Evolutionary conservation across 169 alveolate species (phyloP).

Genomic region (Plasmodium inui): DNA sequence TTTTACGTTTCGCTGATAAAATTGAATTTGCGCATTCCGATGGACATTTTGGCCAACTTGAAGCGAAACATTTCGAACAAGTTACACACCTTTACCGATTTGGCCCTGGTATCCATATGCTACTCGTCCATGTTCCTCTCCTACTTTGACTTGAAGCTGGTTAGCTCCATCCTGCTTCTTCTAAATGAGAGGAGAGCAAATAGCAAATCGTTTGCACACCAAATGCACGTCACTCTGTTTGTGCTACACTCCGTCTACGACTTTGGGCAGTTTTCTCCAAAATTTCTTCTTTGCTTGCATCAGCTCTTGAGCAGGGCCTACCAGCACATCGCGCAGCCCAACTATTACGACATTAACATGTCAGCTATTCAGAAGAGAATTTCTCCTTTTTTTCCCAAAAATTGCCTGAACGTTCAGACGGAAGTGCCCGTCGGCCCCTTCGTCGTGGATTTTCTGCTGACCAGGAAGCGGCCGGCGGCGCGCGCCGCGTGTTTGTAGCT

Average conservation of each 20-base stretch:
- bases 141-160: slow-evolving; percentile 32
- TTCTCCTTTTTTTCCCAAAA: slow-evolving; percentile 45
- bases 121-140: slow-evolving; percentile 24
- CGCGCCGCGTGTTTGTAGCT: background rate
- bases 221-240: slow-evolving; percentile 56
- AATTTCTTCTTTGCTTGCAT: slow-evolving; percentile 18
- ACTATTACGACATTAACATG: slow-evolving; percentile 58
- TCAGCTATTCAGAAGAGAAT: slow-evolving; percentile 56
- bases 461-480: background rate
- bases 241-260: slow-evolving; percentile 42
- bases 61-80: slow-evolving; percentile 10
- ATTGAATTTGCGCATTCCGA: slow-evolving; percentile 43
- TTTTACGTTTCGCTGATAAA: slow-evolving; percentile 42
- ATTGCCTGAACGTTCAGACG: slow-evolving; percentile 15
- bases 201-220: slow-evolving; percentile 63
- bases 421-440: slow-evolving; percentile 60
- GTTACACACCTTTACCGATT: slow-evolving; percentile 40
- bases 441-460: slow-evolving; percentile 35
- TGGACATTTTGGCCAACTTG: slow-evolving; percentile 18
- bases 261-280: slow-evolving; percentile 25
- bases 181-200: slow-evolving; percentile 52
- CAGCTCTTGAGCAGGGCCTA: slow-evolving; percentile 27
- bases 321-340: slow-evolving; percentile 12
- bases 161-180: slow-evolving; percentile 17
- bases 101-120: slow-evolving; percentile 46